phyloP scores from a whole-genome alignment of 1,284 basidiomycete genomes.

The Flammula alnicola region DNA sequence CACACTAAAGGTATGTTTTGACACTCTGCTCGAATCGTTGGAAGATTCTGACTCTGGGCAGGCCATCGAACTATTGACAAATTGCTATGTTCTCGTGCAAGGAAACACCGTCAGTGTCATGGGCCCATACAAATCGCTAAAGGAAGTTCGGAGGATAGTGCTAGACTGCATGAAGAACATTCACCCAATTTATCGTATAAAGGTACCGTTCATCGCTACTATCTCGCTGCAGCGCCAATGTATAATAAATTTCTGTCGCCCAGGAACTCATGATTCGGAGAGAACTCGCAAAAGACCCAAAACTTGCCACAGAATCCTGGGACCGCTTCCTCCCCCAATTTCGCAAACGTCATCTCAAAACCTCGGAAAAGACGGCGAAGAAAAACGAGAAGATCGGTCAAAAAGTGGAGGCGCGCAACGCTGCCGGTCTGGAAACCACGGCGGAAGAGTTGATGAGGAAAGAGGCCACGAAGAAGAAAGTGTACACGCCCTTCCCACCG shows the following conservation, averaged over 20 bases:
- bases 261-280: constrained; percentile 99
- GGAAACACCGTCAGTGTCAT: constrained; percentile 98
- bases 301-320: constrained; percentile 94
- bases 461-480: constrained; percentile 75
- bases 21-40: constrained; percentile 3
- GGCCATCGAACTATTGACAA: constrained; percentile 97
- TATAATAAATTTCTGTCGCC: constrained; percentile 5
- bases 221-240: not conserved
- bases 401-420: constrained; percentile 63
- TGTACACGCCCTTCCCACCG: constrained; percentile 99
- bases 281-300: constrained; percentile 97
- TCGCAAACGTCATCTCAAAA: constrained; percentile 90
- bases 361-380: constrained; percentile 88
- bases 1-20: constrained; percentile 83
- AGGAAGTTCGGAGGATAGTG: constrained; percentile 94
- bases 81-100: constrained; percentile 98
- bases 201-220: constrained; percentile 51
- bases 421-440: constrained; percentile 58
- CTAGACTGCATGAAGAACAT: constrained; percentile 99
- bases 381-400: constrained; percentile 73
- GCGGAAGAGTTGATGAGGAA: constrained; percentile 53
- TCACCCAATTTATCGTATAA: constrained; percentile 99
- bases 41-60: constrained; percentile 35
- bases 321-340: constrained; percentile 98
- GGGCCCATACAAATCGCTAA: constrained; percentile 94